Conservation (phyloP, 768 basidiomycete species). For the Mycena leptocephala region DNA sequence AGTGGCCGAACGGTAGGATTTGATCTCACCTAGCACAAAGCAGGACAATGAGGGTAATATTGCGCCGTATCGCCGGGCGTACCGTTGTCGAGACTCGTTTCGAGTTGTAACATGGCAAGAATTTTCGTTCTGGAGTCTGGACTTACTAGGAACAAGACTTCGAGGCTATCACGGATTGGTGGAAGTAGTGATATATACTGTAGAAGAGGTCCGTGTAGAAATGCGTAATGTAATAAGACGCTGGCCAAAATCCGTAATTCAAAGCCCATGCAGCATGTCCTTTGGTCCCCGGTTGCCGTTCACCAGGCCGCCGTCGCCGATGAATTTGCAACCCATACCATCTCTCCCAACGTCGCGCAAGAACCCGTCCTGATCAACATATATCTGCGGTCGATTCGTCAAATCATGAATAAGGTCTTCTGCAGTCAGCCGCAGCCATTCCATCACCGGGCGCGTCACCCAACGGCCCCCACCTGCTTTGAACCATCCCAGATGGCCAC, state of each 20-base stretch:
- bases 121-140: no score
- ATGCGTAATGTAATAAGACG: no score
- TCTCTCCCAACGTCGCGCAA: neutral
- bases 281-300: neutral
- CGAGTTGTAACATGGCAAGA: no score
- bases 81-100: no score
- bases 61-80: no score
- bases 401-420: neutral
- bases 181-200: no score
- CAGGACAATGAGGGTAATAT: no score
- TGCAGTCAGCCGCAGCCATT: neutral
- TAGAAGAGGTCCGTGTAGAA: no score
- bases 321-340: slow-evolving; percentile 3
- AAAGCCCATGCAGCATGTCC: neutral
- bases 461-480: slow-evolving; percentile 16
- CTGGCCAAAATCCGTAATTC: neutral
- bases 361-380: slow-evolving; percentile 4
- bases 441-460: slow-evolving; percentile 2
- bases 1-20: no score
- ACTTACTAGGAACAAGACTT: no score
- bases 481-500: slow-evolving; percentile 14
- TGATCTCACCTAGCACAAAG: no score
- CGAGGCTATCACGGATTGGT: no score
- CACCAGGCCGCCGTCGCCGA: neutral
- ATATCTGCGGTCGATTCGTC: neutral